phyloP scores from a whole-genome alignment of 2,329 filamentous ascomycete species.

The Shiraia sp. region DNA sequence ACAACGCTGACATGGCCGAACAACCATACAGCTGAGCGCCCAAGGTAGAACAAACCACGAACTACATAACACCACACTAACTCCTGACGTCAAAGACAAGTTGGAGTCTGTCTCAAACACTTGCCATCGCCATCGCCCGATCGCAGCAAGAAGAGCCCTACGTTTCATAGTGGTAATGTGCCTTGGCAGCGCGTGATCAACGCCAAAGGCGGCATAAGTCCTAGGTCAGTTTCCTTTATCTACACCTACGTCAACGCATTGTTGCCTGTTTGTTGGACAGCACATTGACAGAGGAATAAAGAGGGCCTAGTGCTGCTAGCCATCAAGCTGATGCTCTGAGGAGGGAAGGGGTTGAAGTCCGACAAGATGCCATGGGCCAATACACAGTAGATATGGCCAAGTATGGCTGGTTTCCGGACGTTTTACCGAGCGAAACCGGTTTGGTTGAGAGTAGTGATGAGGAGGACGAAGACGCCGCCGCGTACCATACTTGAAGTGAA shows the following conservation, averaged over 20 bases:
- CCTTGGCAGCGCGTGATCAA: constrained; percentile 96
- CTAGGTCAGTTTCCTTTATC: constrained; percentile 61
- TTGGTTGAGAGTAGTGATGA: constrained; percentile 38
- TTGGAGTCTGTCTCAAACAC: constrained; percentile 88
- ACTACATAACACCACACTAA: constrained; percentile 40
- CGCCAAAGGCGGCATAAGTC: constrained; percentile 81
- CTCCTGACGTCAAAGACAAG: constrained; percentile 63
- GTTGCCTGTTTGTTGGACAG: constrained; percentile 10
- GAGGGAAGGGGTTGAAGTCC: constrained; percentile 54
- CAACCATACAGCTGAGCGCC: constrained; percentile 48
- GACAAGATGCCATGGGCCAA: constrained; percentile 51
- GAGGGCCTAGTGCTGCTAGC: constrained; percentile 50
- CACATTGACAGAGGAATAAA: constrained; percentile 33
- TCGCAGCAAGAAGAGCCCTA: constrained; percentile 44
- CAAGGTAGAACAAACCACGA: constrained; percentile 43
- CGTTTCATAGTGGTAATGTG: constrained; percentile 76
- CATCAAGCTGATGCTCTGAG: constrained; percentile 53
- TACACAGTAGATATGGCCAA: constrained; percentile 50
- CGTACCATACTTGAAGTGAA: constrained; percentile 38
- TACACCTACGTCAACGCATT: constrained; percentile 8
- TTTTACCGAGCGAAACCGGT: constrained; percentile 53
- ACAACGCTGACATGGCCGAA: constrained; percentile 25
- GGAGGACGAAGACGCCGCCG: constrained; percentile 36
- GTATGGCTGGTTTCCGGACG: constrained; percentile 58
- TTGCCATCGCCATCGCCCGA: constrained; percentile 60